phyloP scores from a whole-genome alignment of 805 yeast genomes.

The Lachancea quebecensis region DNA sequence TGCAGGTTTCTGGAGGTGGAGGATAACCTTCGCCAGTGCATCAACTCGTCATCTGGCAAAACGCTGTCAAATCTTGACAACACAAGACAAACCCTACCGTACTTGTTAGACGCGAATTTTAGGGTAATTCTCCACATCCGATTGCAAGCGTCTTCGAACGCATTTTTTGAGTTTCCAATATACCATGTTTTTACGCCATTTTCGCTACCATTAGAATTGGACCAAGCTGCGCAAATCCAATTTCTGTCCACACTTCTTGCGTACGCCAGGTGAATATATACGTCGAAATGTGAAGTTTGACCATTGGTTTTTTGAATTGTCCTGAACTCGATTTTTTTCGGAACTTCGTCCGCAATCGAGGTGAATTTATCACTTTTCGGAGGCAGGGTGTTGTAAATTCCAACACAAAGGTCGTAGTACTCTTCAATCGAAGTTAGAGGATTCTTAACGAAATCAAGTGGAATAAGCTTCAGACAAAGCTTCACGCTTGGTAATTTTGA shows the following conservation, averaged over 20 bases:
- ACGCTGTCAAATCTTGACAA: slow-evolving; percentile 65
- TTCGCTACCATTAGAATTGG: slow-evolving; percentile 71
- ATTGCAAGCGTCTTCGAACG: slow-evolving; percentile 53
- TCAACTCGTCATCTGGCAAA: slow-evolving; percentile 73
- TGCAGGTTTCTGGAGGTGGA: slow-evolving; percentile 49
- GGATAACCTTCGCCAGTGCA: slow-evolving; percentile 72
- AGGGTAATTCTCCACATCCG: slow-evolving; percentile 60
- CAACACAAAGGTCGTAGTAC: slow-evolving; percentile 40
- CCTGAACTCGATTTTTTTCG: slow-evolving; percentile 39
- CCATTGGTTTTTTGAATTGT: slow-evolving; percentile 35
- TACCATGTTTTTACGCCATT: slow-evolving; percentile 63
- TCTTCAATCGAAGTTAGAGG: slow-evolving; percentile 27
- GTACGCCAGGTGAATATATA: slow-evolving; percentile 79
- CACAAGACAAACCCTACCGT: slow-evolving; percentile 52
- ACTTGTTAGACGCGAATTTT: slow-evolving; percentile 36
- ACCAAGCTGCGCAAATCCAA: slow-evolving; percentile 87
- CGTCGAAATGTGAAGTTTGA: slow-evolving; percentile 40
- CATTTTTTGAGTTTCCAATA: slow-evolving; percentile 30
- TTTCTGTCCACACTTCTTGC: slow-evolving; percentile 71
- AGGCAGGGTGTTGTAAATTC: slow-evolving; percentile 50
- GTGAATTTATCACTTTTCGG: slow-evolving; percentile 30
- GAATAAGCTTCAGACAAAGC: slow-evolving; percentile 35
- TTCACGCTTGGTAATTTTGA: slow-evolving; percentile 27
- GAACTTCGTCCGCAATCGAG: slow-evolving; percentile 36
- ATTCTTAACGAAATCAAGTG: slow-evolving; percentile 36